Percentiles rank a stretch among this genome's conserved stretches.
phyloP scores from a whole-genome alignment of 176 grass and related monocot genomes.

The Oryza brachyantha region DNA sequence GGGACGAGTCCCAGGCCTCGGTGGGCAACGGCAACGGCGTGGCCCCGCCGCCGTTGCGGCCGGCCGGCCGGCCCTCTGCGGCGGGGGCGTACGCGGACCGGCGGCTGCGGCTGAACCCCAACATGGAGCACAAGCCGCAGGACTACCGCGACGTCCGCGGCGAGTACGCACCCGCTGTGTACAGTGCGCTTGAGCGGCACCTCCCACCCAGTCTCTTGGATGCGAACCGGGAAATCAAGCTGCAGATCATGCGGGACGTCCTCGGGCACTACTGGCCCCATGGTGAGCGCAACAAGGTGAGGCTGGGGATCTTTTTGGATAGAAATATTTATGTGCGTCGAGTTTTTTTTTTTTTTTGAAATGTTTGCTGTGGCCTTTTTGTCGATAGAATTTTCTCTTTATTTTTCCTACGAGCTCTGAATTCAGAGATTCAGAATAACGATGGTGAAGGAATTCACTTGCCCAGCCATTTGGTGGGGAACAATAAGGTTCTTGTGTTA shows the following conservation, averaged over 20 bases:
- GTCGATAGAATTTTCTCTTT: background rate
- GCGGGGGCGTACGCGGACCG: constrained; percentile 37
- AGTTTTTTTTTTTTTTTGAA: background rate
- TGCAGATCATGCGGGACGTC: constrained; percentile 63
- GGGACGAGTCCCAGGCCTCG: constrained; percentile 38
- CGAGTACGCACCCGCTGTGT: constrained; percentile 65
- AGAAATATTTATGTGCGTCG: background rate
- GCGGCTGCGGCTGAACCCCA: constrained; percentile 63
- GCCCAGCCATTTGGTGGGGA: background rate
- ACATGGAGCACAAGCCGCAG: constrained; percentile 62
- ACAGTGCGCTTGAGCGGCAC: constrained; percentile 75
- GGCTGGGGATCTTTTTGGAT: background rate
- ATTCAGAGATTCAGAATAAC: background rate
- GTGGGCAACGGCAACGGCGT: constrained; percentile 54
- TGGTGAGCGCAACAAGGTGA: constrained; percentile 70
- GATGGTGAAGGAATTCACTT: background rate
- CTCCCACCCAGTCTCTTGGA: constrained; percentile 73
- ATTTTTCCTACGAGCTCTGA: background rate
- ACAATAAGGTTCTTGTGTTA: background rate
- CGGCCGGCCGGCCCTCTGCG: background rate
- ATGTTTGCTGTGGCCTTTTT: background rate
- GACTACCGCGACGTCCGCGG: constrained; percentile 58
- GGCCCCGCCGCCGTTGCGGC: constrained; percentile 4
- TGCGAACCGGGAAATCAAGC: constrained; percentile 54
- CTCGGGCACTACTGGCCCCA: constrained; percentile 72